phyloP scores from a whole-genome alignment of 2,329 filamentous ascomycete species.

The Fonsecaea erecta region DNA sequence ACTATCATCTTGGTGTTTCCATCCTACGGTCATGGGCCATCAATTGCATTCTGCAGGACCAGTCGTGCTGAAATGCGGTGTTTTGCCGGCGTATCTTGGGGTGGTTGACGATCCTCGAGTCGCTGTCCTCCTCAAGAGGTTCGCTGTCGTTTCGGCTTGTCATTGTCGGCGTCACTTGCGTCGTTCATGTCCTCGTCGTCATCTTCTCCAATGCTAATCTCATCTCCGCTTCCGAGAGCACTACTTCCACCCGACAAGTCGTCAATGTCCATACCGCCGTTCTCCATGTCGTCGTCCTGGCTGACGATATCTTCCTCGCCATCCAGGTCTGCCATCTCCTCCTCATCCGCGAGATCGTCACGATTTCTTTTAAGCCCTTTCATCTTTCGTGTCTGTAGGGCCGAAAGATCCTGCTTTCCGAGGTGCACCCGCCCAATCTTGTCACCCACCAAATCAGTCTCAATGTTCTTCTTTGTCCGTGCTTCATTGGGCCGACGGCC shows the following conservation, averaged over 20 bases:
- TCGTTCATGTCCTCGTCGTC: conserved; percentile 36
- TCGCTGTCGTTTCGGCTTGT: conserved; percentile 36
- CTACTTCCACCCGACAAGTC: conserved; percentile 35
- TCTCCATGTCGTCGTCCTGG: conserved; percentile 34
- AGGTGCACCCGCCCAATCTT: conserved; percentile 94
- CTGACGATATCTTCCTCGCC: conserved; percentile 35
- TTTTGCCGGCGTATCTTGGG: not conserved
- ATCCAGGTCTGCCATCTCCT: conserved; percentile 36
- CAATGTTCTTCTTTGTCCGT: conserved; percentile 92
- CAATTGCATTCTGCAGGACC: not conserved
- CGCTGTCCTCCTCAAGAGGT: conserved; percentile 20
- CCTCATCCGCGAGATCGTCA: conserved; percentile 61
- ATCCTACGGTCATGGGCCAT: too few species aligned
- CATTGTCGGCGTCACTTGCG: conserved; percentile 25
- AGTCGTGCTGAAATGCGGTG: not conserved
- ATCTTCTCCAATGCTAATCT: conserved; percentile 37
- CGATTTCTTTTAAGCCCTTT: conserved; percentile 91
- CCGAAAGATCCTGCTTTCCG: conserved; percentile 83
- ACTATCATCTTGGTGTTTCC: not conserved
- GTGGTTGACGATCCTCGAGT: not conserved
- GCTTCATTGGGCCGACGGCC: conserved; percentile 65
- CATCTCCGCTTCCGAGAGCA: conserved; percentile 33
- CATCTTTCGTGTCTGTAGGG: conserved; percentile 97
- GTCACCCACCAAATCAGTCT: conserved; percentile 88
- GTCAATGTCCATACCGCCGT: conserved; percentile 48